These are phyloP conservation scores for Candida pini DNA, from an alignment of 805 yeast genomes.

Conservation along the genomic window DNA sequence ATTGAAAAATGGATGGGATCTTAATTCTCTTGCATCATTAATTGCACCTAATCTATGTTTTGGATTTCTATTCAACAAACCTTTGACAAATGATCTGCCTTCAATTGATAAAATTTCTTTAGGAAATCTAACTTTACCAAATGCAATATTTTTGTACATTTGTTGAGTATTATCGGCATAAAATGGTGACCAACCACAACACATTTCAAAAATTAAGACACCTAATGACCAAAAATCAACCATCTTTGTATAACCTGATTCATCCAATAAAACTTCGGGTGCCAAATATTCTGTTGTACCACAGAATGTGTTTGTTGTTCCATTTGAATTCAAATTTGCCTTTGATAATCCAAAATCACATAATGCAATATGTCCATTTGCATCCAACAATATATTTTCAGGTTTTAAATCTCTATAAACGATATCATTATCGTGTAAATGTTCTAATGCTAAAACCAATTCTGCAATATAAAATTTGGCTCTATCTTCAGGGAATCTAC, in stretches of 20 bases:
- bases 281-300: conserved; percentile 98
- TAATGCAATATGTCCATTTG: conserved; percentile 94
- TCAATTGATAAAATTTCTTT: conserved; percentile 90
- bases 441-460: conserved; percentile 86
- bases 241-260: conserved; percentile 96
- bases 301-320: conserved; percentile 94
- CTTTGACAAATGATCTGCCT: conserved; percentile 94
- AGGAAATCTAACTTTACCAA: conserved; percentile 96
- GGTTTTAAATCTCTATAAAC: conserved; percentile 97
- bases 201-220: conserved; percentile 95
- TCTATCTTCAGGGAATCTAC: conserved; percentile 85
- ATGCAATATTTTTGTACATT: conserved; percentile 98
- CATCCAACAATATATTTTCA: conserved; percentile 90
- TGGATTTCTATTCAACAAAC: conserved; percentile 91
- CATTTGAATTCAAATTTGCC: conserved; percentile 79
- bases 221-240: conserved; percentile 99
- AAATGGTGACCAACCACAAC: conserved; percentile 99
- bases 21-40: conserved; percentile 87
- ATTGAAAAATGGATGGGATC: conserved; percentile 85
- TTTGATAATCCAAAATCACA: conserved; percentile 97
- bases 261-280: conserved; percentile 93
- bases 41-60: conserved; percentile 88
- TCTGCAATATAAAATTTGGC: conserved; percentile 98
- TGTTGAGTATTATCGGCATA: conserved; percentile 97
- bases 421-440: conserved; percentile 90